phyloP scores from a whole-genome alignment of 768 basidiomycete species.

The Termitomyces sp. region DNA sequence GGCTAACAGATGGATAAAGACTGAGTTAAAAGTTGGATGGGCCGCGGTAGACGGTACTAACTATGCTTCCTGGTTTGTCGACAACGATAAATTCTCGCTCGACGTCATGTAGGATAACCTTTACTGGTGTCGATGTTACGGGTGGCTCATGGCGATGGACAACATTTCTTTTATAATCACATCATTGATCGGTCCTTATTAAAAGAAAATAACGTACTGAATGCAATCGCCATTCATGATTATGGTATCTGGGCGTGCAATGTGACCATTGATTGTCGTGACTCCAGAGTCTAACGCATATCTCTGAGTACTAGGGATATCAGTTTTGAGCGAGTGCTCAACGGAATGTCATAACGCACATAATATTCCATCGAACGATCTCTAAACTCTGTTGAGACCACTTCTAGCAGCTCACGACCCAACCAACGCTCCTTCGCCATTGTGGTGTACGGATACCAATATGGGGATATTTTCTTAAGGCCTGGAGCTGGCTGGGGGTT shows the following conservation, averaged over 20 bases:
- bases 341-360: conserved; percentile 42
- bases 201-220: conserved; percentile 49
- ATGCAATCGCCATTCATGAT: conserved; percentile 85
- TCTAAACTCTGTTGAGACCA: conserved; percentile 90
- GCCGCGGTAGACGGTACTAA: conserved; percentile 39
- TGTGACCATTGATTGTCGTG: conserved; percentile 89
- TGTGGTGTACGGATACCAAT: conserved; percentile 91
- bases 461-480: conserved; percentile 77
- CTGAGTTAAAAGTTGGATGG: conserved; percentile 4
- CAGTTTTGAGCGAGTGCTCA: background rate
- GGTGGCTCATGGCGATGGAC: conserved; percentile 98
- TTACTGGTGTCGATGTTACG: conserved; percentile 77
- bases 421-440: conserved; percentile 93
- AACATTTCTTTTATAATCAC: conserved; percentile 57
- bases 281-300: conserved; percentile 83
- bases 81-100: conserved; percentile 86
- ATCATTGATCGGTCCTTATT: background rate
- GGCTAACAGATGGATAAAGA: conserved; percentile 43
- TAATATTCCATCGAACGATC: conserved; percentile 95
- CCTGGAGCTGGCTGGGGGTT: conserved; percentile 31
- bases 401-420: conserved; percentile 80
- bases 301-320: conserved; percentile 26
- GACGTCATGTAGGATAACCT: conserved; percentile 70
- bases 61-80: conserved; percentile 95
- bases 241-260: conserved; percentile 74